A percentile compares a stretch with the other conserved stretches of the same genome.
Conservation (phyloP, 2,329 filamentous ascomycete genomes). For the Pyrenophora teres region DNA sequence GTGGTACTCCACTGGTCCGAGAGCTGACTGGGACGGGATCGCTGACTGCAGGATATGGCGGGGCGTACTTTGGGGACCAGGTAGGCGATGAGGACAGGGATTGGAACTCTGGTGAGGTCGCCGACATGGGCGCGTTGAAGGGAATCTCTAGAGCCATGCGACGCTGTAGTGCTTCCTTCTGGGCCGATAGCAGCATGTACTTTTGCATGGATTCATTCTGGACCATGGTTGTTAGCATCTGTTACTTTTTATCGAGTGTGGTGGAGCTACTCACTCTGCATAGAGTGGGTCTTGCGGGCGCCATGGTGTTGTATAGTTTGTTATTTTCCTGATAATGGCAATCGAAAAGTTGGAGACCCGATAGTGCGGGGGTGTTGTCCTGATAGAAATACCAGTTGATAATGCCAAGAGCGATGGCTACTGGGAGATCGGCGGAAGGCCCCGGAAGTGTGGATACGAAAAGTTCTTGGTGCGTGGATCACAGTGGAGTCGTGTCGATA, state of each 20-base stretch:
- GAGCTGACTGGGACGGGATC: constrained; percentile 31
- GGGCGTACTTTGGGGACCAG: constrained; percentile 28
- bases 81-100: constrained; percentile 43
- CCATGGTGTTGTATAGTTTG: constrained; percentile 16
- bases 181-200: constrained; percentile 48
- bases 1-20: constrained; percentile 16
- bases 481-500: constrained; percentile 19
- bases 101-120: constrained; percentile 43
- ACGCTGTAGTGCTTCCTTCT: constrained; percentile 48
- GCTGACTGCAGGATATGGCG: constrained; percentile 30
- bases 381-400: constrained; percentile 14
- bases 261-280: constrained; percentile 25
- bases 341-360: constrained; percentile 6
- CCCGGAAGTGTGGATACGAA: constrained; percentile 21
- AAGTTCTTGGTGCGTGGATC: constrained; percentile 18
- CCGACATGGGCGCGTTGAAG: constrained; percentile 38
- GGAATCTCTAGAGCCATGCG: constrained; percentile 47
- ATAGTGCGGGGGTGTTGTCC: constrained; percentile 21
- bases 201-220: constrained; percentile 45
- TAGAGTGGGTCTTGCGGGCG: constrained; percentile 27
- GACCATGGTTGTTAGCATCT: constrained; percentile 14
- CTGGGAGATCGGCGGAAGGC: constrained; percentile 18
- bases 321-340: neutral
- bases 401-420: constrained; percentile 21
- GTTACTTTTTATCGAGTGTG: neutral